Conservation (phyloP, 148 eudicot genomes). For the Euryodendron excelsum region DNA sequence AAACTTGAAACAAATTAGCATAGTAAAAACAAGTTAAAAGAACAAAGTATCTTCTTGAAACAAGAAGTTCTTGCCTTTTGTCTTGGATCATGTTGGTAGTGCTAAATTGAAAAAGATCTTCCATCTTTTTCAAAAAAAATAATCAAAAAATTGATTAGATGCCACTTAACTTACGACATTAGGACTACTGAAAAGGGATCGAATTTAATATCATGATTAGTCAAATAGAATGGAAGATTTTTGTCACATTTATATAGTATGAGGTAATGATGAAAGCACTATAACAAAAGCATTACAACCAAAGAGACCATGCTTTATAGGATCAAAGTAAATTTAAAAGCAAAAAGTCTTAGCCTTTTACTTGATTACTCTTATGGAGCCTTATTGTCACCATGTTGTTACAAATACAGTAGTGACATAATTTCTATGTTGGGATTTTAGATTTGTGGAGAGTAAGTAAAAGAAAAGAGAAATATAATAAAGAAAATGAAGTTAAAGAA, state of each 20-base stretch:
- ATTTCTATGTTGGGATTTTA: too few species aligned
- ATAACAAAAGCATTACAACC: background rate
- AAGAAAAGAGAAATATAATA: too few species aligned
- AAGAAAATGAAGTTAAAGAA: too few species aligned
- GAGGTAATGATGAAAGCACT: slow-evolving; percentile 9
- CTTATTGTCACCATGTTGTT: background rate
- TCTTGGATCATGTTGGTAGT: background rate
- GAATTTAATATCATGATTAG: background rate
- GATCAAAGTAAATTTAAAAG: background rate
- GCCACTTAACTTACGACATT: background rate
- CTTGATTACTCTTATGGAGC: background rate
- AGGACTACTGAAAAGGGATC: background rate
- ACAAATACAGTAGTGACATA: background rate
- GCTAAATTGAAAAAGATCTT: background rate
- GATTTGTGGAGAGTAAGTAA: too few species aligned
- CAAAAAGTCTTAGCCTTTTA: background rate
- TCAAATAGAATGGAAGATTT: background rate
- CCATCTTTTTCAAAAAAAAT: background rate
- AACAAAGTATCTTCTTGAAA: background rate
- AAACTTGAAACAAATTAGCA: background rate
- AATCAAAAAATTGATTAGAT: background rate
- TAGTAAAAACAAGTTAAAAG: background rate
- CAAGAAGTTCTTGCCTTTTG: too few species aligned
- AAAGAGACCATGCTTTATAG: slow-evolving; percentile 1
- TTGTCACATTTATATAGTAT: background rate